Evolutionary conservation across 805 yeast genomes (phyloP).

Genomic region (Monosporozyma siamensis): DNA sequence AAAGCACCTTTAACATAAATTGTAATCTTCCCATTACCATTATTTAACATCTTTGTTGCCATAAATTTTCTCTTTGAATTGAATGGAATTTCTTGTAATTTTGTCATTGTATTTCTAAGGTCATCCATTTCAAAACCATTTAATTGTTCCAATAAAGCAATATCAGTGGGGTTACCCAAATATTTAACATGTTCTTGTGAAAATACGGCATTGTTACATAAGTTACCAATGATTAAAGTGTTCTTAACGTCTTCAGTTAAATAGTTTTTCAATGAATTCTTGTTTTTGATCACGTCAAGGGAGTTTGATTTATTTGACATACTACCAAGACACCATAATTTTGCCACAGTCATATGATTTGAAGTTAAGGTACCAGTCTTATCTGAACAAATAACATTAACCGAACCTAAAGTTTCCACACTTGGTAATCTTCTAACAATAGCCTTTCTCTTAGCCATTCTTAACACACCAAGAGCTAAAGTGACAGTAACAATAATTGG

Average conservation of each 20-base stretch:
- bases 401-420: constrained; percentile 92
- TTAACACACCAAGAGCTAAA: constrained; percentile 85
- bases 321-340: constrained; percentile 65
- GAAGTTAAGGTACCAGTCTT: constrained; percentile 87
- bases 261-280: constrained; percentile 33
- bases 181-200: constrained; percentile 59
- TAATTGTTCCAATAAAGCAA: constrained; percentile 74
- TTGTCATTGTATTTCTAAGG: constrained; percentile 44
- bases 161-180: constrained; percentile 91
- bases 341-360: constrained; percentile 83
- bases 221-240: constrained; percentile 54
- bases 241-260: constrained; percentile 46
- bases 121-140: constrained; percentile 66
- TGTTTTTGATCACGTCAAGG: constrained; percentile 39
- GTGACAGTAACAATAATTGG: constrained; percentile 98
- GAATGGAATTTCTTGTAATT: constrained; percentile 73
- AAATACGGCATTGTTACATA: constrained; percentile 67
- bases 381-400: constrained; percentile 86
- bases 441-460: constrained; percentile 93
- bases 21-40: constrained; percentile 49
- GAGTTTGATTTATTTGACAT: constrained; percentile 34
- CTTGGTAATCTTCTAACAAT: constrained; percentile 90
- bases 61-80: constrained; percentile 77
- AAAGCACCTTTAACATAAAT: constrained; percentile 85
- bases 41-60: constrained; percentile 64